phyloP scores from a whole-genome alignment of 164 flowering plant species.

The Aristolochia contorta region DNA sequence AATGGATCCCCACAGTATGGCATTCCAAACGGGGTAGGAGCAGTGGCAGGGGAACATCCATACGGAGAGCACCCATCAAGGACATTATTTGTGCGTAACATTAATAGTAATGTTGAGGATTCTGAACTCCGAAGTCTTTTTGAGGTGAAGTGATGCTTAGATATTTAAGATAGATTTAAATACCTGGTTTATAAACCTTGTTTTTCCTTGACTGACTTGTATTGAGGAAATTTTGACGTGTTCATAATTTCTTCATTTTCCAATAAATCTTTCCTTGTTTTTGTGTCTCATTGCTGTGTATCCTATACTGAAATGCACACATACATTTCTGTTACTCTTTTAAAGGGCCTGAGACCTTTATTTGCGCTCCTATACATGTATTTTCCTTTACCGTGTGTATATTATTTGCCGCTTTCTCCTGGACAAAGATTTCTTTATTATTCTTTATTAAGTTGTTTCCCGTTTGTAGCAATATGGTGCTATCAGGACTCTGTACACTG shows the following conservation, averaged over 20 bases:
- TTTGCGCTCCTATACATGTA: too few species aligned
- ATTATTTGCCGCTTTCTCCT: neutral
- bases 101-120: constrained; percentile 96
- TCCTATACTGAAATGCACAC: too few species aligned
- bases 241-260: too few species aligned
- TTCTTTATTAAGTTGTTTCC: constrained; percentile 2
- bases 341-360: too few species aligned
- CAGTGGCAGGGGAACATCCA: constrained; percentile 94
- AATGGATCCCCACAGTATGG: constrained; percentile 45
- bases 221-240: too few species aligned
- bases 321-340: too few species aligned
- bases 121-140: constrained; percentile 74
- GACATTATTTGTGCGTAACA: constrained; percentile 92
- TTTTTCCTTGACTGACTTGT: too few species aligned
- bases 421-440: neutral
- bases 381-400: too few species aligned
- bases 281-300: too few species aligned
- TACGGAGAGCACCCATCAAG: constrained; percentile 99
- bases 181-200: too few species aligned
- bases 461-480: constrained; percentile 88
- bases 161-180: neutral
- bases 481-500: constrained; percentile 87
- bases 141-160: constrained; percentile 48
- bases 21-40: constrained; percentile 58
- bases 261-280: too few species aligned